Evolutionary conservation across 257 asterid genomes (phyloP).

Genomic region (Perilla frutescens): DNA sequence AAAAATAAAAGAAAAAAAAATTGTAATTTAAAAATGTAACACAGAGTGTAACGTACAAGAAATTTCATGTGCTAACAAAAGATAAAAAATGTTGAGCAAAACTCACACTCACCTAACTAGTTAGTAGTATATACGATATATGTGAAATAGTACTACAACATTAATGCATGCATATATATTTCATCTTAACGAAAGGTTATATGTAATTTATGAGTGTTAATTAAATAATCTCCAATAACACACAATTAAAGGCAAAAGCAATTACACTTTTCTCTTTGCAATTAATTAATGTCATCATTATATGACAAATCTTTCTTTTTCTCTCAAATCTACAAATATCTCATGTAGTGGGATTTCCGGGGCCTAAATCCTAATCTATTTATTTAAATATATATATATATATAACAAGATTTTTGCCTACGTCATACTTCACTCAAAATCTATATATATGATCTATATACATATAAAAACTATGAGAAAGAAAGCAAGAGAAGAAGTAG

Average conservation of each 20-base stretch:
- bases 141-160: no score
- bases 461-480: no score
- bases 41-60: no score
- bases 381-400: neutral
- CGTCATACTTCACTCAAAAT: constrained; percentile 23
- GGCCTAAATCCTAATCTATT: neutral
- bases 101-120: no score
- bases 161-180: neutral
- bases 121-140: no score
- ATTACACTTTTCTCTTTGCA: constrained; percentile 15
- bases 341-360: constrained; percentile 34
- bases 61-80: no score
- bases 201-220: neutral
- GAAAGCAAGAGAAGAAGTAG: no score
- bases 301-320: neutral
- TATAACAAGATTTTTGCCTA: constrained; percentile 13
- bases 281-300: neutral
- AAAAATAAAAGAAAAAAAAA: no score
- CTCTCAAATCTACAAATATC: constrained; percentile 20
- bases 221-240: neutral
- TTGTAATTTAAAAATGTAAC: no score
- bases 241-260: constrained; percentile 11
- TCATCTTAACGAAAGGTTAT: neutral
- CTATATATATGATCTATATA: constrained; percentile 1
- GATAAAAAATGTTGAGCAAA: no score